phyloP scores from a whole-genome alignment of 164 flowering plant genomes.

The Sedum album region DNA sequence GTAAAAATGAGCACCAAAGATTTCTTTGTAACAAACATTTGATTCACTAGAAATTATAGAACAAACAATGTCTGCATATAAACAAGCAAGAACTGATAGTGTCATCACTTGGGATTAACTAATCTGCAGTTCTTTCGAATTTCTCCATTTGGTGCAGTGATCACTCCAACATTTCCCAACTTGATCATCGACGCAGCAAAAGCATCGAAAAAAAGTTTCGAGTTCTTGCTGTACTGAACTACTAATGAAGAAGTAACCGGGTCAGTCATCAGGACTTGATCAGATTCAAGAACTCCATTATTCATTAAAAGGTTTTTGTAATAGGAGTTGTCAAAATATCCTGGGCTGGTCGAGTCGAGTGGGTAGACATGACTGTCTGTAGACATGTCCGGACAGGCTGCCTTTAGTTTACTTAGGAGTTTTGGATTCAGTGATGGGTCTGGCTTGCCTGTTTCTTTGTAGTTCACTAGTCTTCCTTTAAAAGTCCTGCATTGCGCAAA shows the following conservation, averaged over 20 bases:
- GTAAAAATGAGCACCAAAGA: too few relatives aligned
- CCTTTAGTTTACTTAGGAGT: constrained; percentile 23
- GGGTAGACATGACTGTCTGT: constrained; percentile 43
- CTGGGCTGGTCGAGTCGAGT: constrained; percentile 25
- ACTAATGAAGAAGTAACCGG: constrained; percentile 38
- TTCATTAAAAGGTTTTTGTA: constrained; percentile 36
- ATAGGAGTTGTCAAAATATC: constrained; percentile 41
- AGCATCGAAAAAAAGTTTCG: constrained; percentile 30
- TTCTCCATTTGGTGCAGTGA: constrained; percentile 41
- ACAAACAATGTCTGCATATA: too few relatives aligned
- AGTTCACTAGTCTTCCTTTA: constrained; percentile 47
- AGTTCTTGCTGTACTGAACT: constrained; percentile 27
- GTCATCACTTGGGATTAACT: constrained; percentile 17
- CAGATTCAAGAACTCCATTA: constrained; percentile 48
- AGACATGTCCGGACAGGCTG: constrained; percentile 29
- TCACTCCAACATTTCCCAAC: constrained; percentile 35
- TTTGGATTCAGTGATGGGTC: constrained; percentile 41
- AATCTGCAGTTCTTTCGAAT: constrained; percentile 44
- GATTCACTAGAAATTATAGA: too few relatives aligned
- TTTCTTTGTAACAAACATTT: too few relatives aligned
- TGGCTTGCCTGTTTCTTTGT: constrained; percentile 39
- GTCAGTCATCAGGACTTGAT: constrained; percentile 46
- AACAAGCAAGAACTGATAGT: too few relatives aligned
- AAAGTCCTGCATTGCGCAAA: constrained; percentile 54
- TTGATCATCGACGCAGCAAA: constrained; percentile 53